Base-by-base conservation (phyloP, 1,284 basidiomycete genomes). In the Cystobasidium slooffiae region DNA sequence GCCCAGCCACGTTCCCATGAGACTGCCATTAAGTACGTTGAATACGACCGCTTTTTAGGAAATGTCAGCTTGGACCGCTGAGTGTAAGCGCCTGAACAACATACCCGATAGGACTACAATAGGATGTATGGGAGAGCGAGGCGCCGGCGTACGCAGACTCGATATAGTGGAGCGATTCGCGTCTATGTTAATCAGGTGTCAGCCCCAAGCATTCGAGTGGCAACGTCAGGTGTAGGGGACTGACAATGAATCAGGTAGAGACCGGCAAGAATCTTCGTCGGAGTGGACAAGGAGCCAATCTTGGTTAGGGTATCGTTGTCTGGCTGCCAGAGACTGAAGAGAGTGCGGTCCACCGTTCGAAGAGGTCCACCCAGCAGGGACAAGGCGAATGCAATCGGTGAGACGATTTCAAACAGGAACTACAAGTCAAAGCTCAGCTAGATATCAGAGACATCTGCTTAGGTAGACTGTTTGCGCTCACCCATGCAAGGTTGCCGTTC, bases 1-100 rank as follows among this genome's bases (percentile, higher is more conserved):
- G 16, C 74, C 75, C 7, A 75, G 58, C 68, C 68, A 76, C 16
- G 58, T 65, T n/a, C 82, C 82, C 74, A 82, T 76, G 14, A 82
- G 72, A 49, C 77, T 81, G 16, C 82, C 82, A 44, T 83, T 83
- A 75, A 78, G 74, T 41, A 78, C 20, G 74, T 82, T 82, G 77
- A 82, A 82, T 0, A 74, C 20, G 63, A 80, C 53, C 7, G 81
- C 82, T 41, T 75, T 9, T 9, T n/a, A 1, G 46, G 37, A 37
- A 31, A 58, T 14, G 46, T 49, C 41, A 62, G n/a, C 24, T 18
- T 22, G 39, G 20, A 7, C 31, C 10, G 49, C 14, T 39, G 20
- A 22, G 6, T 3, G 53, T 1, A 22, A 12, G 37, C 1, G 24
- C 16, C 24, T 49, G 16, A 52, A 52, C 1, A 41, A 16, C 70